Conservation (phyloP, 805 yeast genomes). For the Millerago galiae region DNA sequence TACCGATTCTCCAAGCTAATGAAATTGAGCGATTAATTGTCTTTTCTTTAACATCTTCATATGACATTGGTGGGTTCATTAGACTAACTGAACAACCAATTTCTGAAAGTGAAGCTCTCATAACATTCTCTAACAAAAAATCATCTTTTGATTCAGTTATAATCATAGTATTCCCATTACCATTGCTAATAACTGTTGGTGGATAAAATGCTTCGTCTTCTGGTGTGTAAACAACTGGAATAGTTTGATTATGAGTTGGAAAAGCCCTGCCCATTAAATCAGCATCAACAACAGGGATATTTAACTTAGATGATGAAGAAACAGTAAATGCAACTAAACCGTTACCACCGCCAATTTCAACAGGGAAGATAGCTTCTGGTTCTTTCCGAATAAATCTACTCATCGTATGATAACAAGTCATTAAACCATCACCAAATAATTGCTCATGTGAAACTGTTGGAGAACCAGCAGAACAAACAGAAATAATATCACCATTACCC, state of each 20-base stretch:
- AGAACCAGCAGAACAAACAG: conserved; percentile 26
- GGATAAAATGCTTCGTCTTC: conserved; percentile 19
- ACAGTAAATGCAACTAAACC: conserved; percentile 27
- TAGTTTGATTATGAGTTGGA: conserved; percentile 28
- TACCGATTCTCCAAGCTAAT: conserved; percentile 41
- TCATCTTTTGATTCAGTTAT: conserved; percentile 28
- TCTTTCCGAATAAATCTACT: conserved; percentile 23
- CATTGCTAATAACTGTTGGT: conserved; percentile 29
- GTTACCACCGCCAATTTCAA: conserved; percentile 41
- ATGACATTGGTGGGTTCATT: conserved; percentile 27
- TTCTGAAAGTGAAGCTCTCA: conserved; percentile 38
- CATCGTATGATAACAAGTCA: conserved; percentile 22
- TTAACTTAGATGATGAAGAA: conserved; percentile 11
- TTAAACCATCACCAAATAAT: conserved; percentile 29
- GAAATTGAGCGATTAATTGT: conserved; percentile 30
- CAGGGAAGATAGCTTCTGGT: conserved; percentile 31
- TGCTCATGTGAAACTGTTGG: conserved; percentile 24
- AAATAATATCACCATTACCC: conserved; percentile 24
- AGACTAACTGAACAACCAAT: conserved; percentile 35
- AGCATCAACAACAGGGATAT: conserved; percentile 31
- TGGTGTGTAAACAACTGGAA: conserved; percentile 19
- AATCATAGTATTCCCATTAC: conserved; percentile 33
- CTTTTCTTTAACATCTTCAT: conserved; percentile 22
- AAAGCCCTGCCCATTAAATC: conserved; percentile 32
- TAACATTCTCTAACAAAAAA: conserved; percentile 27